Percentiles rank a stretch among this genome's conserved stretches.
Conservation (phyloP, 2,329 filamentous ascomycete genomes). For the Ophiosphaerella herpotricha region DNA sequence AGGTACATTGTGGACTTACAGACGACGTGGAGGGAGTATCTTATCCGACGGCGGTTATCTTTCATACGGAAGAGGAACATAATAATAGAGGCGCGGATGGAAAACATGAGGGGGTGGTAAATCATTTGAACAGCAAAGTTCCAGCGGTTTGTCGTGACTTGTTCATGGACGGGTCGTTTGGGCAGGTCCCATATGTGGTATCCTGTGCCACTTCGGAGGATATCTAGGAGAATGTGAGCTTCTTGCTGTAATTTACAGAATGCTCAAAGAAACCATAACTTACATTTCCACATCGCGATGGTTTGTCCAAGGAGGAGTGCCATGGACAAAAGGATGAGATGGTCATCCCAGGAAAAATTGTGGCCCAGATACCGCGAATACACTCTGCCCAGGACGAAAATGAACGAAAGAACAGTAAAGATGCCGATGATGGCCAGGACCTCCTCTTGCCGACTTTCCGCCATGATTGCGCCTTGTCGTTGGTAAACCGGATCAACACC, state of each 20-base stretch:
- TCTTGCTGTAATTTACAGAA: background rate
- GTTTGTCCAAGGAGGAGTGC: conserved; percentile 31
- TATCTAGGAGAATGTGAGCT: conserved; percentile 17
- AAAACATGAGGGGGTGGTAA: conserved; percentile 45
- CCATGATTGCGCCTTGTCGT: conserved; percentile 13
- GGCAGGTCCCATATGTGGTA: conserved; percentile 39
- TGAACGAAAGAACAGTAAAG: conserved; percentile 33
- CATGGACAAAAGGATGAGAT: conserved; percentile 33
- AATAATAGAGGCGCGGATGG: conserved; percentile 45
- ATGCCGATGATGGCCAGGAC: conserved; percentile 31
- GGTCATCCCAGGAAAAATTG: conserved; percentile 42
- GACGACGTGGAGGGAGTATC: conserved; percentile 36
- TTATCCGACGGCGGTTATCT: conserved; percentile 35
- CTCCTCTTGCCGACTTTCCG: conserved; percentile 33
- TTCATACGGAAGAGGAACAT: conserved; percentile 46
- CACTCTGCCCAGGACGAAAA: conserved; percentile 33
- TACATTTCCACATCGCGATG: conserved; percentile 30
- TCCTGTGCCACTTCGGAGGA: conserved; percentile 39
- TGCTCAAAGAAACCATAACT: background rate
- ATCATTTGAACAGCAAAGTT: conserved; percentile 45
- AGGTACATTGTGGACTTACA: conserved; percentile 16
- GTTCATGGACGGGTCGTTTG: conserved; percentile 31
- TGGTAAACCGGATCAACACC: background rate
- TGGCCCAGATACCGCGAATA: conserved; percentile 35
- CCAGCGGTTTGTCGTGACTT: conserved; percentile 36